A percentile compares a stretch with the other conserved stretches of the same genome.
Conservation (phyloP, 208 protist species). For the Zelonia costaricensis region DNA sequence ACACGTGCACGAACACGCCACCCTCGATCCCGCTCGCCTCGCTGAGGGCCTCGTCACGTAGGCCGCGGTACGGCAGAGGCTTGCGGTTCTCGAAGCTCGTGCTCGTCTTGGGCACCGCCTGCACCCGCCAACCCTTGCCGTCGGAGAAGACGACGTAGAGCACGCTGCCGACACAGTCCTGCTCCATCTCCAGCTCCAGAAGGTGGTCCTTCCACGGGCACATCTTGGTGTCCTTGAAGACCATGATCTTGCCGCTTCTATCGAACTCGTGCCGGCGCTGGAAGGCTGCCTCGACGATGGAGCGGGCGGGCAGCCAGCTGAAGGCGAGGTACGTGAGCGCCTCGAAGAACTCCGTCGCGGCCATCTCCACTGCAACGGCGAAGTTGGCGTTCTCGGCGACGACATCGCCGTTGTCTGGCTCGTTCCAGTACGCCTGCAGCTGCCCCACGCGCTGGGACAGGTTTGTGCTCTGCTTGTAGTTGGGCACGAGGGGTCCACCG, state of each 20-base stretch:
- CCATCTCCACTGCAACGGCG: conserved; percentile 86
- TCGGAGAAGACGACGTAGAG: conserved; percentile 93
- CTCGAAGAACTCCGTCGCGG: conserved; percentile 87
- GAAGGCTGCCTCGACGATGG: conserved; percentile 84
- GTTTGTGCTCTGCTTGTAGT: conserved; percentile 78
- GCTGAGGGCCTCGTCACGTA: conserved; percentile 92
- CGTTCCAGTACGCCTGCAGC: conserved; percentile 93
- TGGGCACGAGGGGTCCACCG: conserved; percentile 44
- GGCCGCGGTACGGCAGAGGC: conserved; percentile 92
- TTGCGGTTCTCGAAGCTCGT: conserved; percentile 81
- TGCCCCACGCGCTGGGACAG: conserved; percentile 80
- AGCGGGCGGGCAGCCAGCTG: conserved; percentile 90
- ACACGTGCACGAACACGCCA: conserved; percentile 95
- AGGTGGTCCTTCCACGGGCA: conserved; percentile 96
- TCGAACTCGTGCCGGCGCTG: conserved; percentile 43
- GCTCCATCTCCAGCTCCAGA: conserved; percentile 83
- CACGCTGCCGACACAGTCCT: conserved; percentile 44
- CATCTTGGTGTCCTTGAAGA: conserved; percentile 54
- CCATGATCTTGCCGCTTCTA: conserved; percentile 78
- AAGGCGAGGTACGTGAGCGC: conserved; percentile 78
- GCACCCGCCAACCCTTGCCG: conserved; percentile 89
- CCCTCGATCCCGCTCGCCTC: conserved; percentile 83
- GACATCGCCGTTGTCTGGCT: conserved; percentile 44
- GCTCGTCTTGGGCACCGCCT: conserved; percentile 80
- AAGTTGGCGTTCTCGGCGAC: conserved; percentile 72